A percentile compares a stretch with the other conserved stretches of the same genome.
These are phyloP conservation scores for Fusarium proliferatum DNA, from an alignment of 2,329 filamentous ascomycete genomes.

Conservation along the genomic window DNA sequence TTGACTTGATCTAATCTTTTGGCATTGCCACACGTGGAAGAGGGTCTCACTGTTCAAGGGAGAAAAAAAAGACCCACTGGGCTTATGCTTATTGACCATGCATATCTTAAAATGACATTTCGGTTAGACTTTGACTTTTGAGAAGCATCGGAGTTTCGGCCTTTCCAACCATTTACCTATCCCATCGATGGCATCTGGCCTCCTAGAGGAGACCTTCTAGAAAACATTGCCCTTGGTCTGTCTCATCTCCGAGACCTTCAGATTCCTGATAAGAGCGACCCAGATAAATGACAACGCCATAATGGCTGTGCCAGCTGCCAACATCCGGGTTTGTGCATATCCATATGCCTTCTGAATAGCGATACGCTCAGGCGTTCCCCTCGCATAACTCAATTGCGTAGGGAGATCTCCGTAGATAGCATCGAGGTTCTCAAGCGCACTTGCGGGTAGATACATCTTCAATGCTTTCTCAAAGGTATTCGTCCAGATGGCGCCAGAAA, in stretches of 20 bases:
- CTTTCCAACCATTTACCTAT: neutral
- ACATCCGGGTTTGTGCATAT: conserved; percentile 29
- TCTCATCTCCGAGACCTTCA: conserved; percentile 34
- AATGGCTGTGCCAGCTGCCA: conserved; percentile 35
- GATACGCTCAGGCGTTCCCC: neutral
- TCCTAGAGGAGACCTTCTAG: neutral
- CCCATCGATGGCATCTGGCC: neutral
- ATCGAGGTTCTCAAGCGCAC: neutral
- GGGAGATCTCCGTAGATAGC: conserved; percentile 6
- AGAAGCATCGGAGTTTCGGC: neutral
- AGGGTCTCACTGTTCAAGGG: neutral
- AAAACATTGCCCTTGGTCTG: conserved; percentile 34
- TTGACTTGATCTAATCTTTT: fast-evolving
- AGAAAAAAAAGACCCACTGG: neutral
- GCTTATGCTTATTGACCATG: neutral
- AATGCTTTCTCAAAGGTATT: conserved; percentile 49
- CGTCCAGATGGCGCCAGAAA: conserved; percentile 56
- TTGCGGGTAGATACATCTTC: neutral
- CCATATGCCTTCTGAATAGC: conserved; percentile 20
- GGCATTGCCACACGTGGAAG: neutral
- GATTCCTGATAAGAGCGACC: conserved; percentile 35
- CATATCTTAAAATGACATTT: neutral
- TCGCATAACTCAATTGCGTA: conserved; percentile 7
- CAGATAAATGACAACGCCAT: conserved; percentile 33
- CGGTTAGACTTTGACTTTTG: neutral